A percentile compares a stretch with the other conserved stretches of the same genome.
Evolutionary conservation across 495 filamentous ascomycete species (phyloP).

Genomic region (Cryomyces antarcticus): DNA sequence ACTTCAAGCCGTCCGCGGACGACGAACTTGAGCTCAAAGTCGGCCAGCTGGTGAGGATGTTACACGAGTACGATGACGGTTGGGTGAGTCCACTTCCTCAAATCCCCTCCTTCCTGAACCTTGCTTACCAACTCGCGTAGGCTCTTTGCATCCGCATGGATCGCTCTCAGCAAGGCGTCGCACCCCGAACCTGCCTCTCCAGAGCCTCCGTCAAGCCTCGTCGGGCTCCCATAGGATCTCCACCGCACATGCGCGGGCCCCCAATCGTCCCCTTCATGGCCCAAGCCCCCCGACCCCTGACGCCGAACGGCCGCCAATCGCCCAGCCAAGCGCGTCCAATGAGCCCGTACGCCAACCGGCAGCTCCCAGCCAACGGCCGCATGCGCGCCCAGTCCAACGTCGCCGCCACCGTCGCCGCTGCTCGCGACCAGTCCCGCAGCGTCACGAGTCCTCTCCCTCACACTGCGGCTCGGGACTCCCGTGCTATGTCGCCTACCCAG

Average conservation of each 20-base stretch:
- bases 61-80: conserved; percentile 97
- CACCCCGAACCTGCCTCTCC: conserved; percentile 82
- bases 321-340: conserved; percentile 18
- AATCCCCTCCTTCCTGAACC: not conserved
- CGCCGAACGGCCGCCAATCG: conserved; percentile 25
- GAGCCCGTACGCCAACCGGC: conserved; percentile 20
- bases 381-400: conserved; percentile 13
- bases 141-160: conserved; percentile 84
- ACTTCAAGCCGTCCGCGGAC: conserved; percentile 81
- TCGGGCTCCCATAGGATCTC: conserved; percentile 27
- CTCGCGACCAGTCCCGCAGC: too few relatives aligned
- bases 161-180: conserved; percentile 78
- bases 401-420: conserved; percentile 10
- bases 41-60: conserved; percentile 65
- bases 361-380: conserved; percentile 18
- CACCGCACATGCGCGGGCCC: conserved; percentile 23
- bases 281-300: not conserved
- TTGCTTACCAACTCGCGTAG: conserved; percentile 18
- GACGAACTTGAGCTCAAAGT: conserved; percentile 68
- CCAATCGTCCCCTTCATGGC: conserved; percentile 19
- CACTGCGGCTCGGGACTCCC: conserved; percentile 27
- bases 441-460: too few relatives aligned
- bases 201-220: conserved; percentile 82
- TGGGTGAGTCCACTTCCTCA: conserved; percentile 44
- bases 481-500: conserved; percentile 29